phyloP scores from a whole-genome alignment of 441 rosid genomes.

The Populus hybrid region DNA sequence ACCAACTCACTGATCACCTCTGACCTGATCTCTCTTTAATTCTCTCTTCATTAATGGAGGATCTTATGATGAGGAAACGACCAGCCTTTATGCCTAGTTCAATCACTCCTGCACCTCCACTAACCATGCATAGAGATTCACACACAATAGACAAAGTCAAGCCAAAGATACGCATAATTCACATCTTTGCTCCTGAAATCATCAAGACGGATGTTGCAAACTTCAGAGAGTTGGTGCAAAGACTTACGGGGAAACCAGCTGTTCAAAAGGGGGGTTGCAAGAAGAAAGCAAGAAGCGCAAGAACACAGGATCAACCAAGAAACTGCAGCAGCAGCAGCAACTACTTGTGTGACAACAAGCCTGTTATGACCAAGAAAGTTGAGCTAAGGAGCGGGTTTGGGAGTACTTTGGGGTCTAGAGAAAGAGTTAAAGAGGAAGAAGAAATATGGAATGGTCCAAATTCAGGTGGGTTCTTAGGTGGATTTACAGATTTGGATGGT shows the following conservation, averaged over 20 bases:
- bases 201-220: slow-evolving; percentile 88
- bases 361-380: slow-evolving; percentile 9
- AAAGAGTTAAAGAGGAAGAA: slow-evolving; percentile 30
- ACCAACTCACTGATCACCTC: slow-evolving; percentile 29
- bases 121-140: slow-evolving; percentile 49
- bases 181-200: slow-evolving; percentile 93
- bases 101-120: slow-evolving; percentile 29
- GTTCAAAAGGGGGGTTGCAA: slow-evolving; percentile 21
- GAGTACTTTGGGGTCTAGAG: slow-evolving; percentile 19
- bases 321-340: background rate
- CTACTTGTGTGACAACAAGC: background rate
- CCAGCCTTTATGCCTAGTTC: slow-evolving; percentile 4
- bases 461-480: slow-evolving; percentile 49
- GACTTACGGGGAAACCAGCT: slow-evolving; percentile 81
- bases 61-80: slow-evolving; percentile 19
- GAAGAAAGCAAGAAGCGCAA: slow-evolving; percentile 22
- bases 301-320: slow-evolving; percentile 22
- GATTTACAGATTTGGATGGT: slow-evolving; percentile 65
- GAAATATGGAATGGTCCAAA: slow-evolving; percentile 40
- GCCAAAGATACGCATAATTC: slow-evolving; percentile 88
- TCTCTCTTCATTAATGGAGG: slow-evolving; percentile 28
- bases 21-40: slow-evolving; percentile 8
- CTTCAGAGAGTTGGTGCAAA: slow-evolving; percentile 83
- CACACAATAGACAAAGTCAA: slow-evolving; percentile 55
- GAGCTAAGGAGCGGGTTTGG: slow-evolving; percentile 23